phyloP scores from a whole-genome alignment of 441 rosid genomes.

The Arabidopsis hybrid region DNA sequence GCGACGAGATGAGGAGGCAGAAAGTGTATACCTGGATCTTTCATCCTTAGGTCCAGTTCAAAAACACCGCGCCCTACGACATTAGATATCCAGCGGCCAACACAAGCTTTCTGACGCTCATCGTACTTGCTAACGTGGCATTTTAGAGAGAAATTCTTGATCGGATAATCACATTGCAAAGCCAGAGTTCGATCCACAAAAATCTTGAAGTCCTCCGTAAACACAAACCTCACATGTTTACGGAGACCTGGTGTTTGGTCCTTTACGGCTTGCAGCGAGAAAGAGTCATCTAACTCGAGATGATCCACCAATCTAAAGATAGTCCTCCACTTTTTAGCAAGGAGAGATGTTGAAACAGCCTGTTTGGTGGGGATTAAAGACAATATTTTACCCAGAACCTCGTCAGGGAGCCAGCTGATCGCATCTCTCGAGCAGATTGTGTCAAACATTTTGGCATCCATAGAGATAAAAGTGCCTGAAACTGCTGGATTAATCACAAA shows the following conservation, averaged over 20 bases:
- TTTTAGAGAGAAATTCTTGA: conserved; percentile 11
- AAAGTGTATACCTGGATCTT: not conserved
- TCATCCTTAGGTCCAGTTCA: not conserved
- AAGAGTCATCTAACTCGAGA: not conserved
- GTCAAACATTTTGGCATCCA: not conserved
- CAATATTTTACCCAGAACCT: conserved; percentile 10
- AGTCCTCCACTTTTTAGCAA: conserved; percentile 15
- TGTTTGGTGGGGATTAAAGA: conserved; percentile 18
- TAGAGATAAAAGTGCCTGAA: not conserved
- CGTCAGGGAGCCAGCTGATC: conserved; percentile 31
- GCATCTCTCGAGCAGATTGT: not conserved
- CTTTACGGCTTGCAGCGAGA: not conserved
- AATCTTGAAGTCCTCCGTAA: not conserved
- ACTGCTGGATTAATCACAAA: too few relatives aligned
- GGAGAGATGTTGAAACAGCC: conserved; percentile 28
- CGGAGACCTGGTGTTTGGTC: not conserved
- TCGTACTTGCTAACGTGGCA: not conserved
- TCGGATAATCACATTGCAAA: not conserved
- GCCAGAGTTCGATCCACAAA: not conserved
- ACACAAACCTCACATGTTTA: not conserved
- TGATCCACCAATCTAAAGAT: not conserved
- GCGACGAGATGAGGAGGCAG: not conserved
- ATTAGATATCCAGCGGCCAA: conserved; percentile 1
- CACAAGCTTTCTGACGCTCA: not conserved
- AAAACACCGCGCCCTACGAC: not conserved